Conservation (phyloP, 2,329 filamentous ascomycete species). For the Paracamarosporium sp. region DNA sequence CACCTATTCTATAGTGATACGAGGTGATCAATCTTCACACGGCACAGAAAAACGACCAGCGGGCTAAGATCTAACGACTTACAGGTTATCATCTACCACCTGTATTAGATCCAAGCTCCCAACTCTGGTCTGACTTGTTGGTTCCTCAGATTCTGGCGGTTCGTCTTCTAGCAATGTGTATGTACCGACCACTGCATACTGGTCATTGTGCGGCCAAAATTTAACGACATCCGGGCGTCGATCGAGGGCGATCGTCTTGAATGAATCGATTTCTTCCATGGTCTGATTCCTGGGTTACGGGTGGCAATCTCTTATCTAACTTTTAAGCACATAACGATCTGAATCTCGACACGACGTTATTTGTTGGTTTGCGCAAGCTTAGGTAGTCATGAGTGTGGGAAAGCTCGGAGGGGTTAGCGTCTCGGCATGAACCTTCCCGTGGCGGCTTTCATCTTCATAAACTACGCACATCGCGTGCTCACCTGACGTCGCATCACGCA, state of each 20-base stretch:
- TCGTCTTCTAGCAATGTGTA: conserved; percentile 63
- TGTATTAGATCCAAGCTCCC: conserved; percentile 76
- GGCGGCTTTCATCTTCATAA: neutral
- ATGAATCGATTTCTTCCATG: conserved; percentile 50
- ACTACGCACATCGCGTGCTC: neutral
- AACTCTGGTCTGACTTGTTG: conserved; percentile 67
- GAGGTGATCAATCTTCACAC: neutral
- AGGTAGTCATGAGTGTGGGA: conserved; percentile 1
- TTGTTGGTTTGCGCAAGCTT: neutral
- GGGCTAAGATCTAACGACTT: conserved; percentile 41
- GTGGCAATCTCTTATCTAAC: neutral
- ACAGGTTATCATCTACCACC: conserved; percentile 63
- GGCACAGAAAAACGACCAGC: neutral
- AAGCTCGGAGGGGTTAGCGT: conserved; percentile 21
- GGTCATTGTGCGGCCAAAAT: conserved; percentile 68
- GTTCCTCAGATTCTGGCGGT: conserved; percentile 23
- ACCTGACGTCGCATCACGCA: neutral
- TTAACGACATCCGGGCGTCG: conserved; percentile 80
- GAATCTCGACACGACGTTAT: neutral
- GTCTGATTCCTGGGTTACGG: neutral
- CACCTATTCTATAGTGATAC: neutral
- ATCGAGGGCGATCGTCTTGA: conserved; percentile 63
- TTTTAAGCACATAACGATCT: neutral
- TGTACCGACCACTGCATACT: conserved; percentile 81
- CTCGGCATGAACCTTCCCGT: neutral